Percentiles rank a stretch among this genome's conserved stretches.
Evolutionary conservation across 73 alveolate species (phyloP).

Genomic region (Paramecium biaurelia): DNA sequence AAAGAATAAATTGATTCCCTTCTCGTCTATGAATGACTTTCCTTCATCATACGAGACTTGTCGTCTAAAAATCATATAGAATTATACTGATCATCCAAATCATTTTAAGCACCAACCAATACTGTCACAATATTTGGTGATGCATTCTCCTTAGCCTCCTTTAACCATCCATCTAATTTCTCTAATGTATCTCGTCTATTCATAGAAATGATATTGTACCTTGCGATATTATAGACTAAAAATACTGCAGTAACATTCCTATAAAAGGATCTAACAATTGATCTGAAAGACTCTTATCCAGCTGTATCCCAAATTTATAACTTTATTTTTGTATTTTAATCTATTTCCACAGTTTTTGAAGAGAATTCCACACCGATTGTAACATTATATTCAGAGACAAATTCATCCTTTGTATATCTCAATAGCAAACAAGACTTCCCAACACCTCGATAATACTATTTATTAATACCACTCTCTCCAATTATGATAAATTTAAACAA

Average conservation of each 20-base stretch:
- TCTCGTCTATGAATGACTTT: conserved; percentile 8
- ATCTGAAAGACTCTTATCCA: conserved; percentile 92
- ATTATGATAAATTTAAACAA: conserved; percentile 66
- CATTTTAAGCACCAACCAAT: conserved; percentile 88
- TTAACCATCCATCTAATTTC: conserved; percentile 46
- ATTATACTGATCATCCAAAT: conserved; percentile 71
- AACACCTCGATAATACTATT: conserved; percentile 61
- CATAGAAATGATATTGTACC: background rate
- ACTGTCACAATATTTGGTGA: conserved; percentile 75
- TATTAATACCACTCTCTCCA: conserved; percentile 63
- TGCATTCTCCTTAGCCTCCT: conserved; percentile 75
- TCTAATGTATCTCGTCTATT: conserved; percentile 60
- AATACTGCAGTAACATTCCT: conserved; percentile 93
- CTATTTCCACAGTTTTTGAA: conserved; percentile 60
- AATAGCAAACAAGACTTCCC: conserved; percentile 78
- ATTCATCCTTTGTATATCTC: conserved; percentile 68
- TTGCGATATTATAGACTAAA: conserved; percentile 87
- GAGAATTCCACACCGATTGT: conserved; percentile 86
- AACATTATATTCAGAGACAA: conserved; percentile 74
- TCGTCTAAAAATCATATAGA: conserved; percentile 11
- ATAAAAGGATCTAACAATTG: conserved; percentile 91
- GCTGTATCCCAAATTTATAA: conserved; percentile 91
- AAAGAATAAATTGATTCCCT: conserved; percentile 57
- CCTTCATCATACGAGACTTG: conserved; percentile 56
- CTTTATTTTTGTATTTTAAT: conserved; percentile 57